These are phyloP conservation scores for Grosmannia huntii DNA, from an alignment of 2,329 filamentous ascomycete genomes.

Conservation along the genomic window DNA sequence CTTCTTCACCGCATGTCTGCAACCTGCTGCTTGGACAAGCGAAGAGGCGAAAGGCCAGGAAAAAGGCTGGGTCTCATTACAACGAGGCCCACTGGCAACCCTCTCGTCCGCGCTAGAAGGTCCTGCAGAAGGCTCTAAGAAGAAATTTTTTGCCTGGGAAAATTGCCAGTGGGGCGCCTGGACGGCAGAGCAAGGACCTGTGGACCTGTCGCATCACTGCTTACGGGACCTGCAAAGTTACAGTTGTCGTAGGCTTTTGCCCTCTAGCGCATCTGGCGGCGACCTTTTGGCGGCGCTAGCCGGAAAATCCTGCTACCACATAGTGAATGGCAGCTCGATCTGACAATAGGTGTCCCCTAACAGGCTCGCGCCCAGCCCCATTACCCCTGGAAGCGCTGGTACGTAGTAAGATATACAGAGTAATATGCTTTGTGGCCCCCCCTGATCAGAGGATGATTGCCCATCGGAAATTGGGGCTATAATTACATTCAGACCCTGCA, in stretches of 20 bases:
- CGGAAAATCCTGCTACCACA: no score
- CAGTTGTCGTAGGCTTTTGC: background rate
- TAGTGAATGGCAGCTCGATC: no score
- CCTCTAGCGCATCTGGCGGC: no score
- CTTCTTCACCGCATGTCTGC: background rate
- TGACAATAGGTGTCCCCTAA: no score
- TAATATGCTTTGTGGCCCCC: background rate
- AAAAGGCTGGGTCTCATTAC: background rate
- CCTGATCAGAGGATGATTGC: background rate
- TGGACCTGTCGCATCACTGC: background rate
- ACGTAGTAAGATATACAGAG: no score
- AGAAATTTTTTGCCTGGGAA: background rate
- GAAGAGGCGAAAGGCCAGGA: background rate
- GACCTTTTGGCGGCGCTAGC: no score
- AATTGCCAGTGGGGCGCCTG: conserved; percentile 1
- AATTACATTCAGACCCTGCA: background rate
- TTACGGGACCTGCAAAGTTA: background rate
- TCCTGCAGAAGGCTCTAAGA: conserved; percentile 6
- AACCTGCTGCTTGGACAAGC: background rate
- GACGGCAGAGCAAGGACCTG: background rate
- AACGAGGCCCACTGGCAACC: background rate
- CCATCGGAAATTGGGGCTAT: background rate
- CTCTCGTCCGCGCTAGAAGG: conserved; percentile 8
- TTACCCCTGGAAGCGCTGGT: background rate
- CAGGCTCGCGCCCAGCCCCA: no score